A percentile compares a stretch with the other conserved stretches of the same genome.
Conservation (phyloP, 768 basidiomycete species). For the Pholiota microspora region DNA sequence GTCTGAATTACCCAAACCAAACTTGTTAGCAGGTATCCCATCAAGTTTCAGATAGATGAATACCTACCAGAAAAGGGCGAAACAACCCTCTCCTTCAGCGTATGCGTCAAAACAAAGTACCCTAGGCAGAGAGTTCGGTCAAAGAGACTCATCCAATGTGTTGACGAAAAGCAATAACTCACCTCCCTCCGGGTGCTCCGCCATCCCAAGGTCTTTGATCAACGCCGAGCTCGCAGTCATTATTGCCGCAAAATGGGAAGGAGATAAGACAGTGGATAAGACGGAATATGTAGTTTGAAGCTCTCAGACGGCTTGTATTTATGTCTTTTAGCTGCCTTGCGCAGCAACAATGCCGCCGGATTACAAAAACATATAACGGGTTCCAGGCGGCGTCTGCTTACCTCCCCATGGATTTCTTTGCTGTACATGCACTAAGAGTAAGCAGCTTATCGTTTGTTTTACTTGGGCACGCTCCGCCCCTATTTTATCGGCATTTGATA, state of each 20-base stretch:
- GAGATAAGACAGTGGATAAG: background rate
- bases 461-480: too few relatives aligned
- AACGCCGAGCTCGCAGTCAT: background rate
- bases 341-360: too few relatives aligned
- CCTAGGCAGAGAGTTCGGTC: conserved; percentile 5
- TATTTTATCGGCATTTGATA: too few relatives aligned
- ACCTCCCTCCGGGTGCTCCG: conserved; percentile 13
- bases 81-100: conserved; percentile 4
- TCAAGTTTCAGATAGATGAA: background rate
- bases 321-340: too few relatives aligned
- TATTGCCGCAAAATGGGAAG: background rate
- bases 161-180: background rate
- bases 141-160: background rate
- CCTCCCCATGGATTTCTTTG: too few relatives aligned
- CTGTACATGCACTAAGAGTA: too few relatives aligned
- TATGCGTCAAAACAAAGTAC: conserved; percentile 18
- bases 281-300: too few relatives aligned
- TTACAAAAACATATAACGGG: too few relatives aligned
- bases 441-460: too few relatives aligned
- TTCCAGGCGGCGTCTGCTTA: too few relatives aligned
- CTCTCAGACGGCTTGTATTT: background rate
- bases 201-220: background rate
- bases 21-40: conserved; percentile 11
- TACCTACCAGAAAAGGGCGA: conserved; percentile 19
- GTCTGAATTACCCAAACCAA: background rate